These are phyloP conservation scores for Echinochloa phyllopogon DNA, from an alignment of 176 grass and related monocot genomes.

Conservation along the genomic window DNA sequence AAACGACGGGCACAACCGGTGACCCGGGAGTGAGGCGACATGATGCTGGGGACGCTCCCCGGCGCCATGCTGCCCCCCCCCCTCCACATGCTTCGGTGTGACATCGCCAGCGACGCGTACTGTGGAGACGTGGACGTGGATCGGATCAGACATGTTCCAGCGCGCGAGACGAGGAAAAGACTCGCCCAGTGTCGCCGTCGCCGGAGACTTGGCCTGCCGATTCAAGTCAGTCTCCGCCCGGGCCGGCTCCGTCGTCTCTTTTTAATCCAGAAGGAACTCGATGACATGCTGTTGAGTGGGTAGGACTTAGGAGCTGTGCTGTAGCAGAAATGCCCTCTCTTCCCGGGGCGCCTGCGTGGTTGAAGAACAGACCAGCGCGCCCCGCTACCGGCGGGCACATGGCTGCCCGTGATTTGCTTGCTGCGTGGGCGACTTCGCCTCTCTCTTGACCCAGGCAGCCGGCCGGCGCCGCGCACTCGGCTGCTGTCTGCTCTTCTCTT, in stretches of 20 bases:
- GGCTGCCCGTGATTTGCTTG: constrained; percentile 10
- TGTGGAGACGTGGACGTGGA: not conserved
- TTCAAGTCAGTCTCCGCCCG: constrained; percentile 33
- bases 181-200: constrained; percentile 21
- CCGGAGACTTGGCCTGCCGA: not conserved
- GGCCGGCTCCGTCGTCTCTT: not conserved
- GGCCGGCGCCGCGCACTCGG: not conserved
- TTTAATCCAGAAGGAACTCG: not conserved
- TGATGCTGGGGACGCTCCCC: constrained; percentile 1
- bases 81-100: not conserved
- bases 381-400: constrained; percentile 15
- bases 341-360: not conserved
- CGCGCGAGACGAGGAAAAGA: constrained; percentile 11
- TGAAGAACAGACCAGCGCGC: not conserved
- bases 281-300: not conserved
- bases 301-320: not conserved
- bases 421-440: constrained; percentile 29
- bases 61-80: not conserved
- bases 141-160: constrained; percentile 20
- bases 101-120: not conserved
- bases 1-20: constrained; percentile 29
- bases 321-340: not conserved
- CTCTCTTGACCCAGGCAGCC: constrained; percentile 24
- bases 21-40: constrained; percentile 19
- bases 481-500: not conserved